phyloP scores from a whole-genome alignment of 2,329 filamentous ascomycete species.

The Xylariaceae sp. region DNA sequence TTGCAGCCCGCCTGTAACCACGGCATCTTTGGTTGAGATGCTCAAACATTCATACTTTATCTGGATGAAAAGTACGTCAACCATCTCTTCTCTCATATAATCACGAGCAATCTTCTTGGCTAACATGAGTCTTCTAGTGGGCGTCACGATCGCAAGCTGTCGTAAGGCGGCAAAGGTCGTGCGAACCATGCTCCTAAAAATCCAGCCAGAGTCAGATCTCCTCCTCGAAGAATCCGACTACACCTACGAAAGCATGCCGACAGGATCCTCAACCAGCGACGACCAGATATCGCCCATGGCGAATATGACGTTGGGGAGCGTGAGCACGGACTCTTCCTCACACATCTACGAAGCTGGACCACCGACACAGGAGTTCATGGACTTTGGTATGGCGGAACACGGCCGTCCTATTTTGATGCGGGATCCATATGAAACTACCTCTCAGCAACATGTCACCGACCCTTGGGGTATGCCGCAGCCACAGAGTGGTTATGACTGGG shows the following conservation, averaged over 20 bases:
- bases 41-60: constrained; percentile 41
- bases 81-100: not conserved
- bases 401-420: constrained; percentile 9
- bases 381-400: constrained; percentile 16
- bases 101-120: not conserved
- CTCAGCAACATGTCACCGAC: constrained; percentile 14
- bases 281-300: constrained; percentile 18
- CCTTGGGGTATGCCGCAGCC: constrained; percentile 24
- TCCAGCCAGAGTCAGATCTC: constrained; percentile 29
- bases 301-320: constrained; percentile 17
- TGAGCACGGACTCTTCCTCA: constrained; percentile 6
- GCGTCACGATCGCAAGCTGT: constrained; percentile 36
- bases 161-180: constrained; percentile 44
- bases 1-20: constrained; percentile 32
- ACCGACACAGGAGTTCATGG: constrained; percentile 12
- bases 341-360: constrained; percentile 10
- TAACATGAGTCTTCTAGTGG: constrained; percentile 28
- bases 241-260: not conserved
- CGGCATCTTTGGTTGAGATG: constrained; percentile 36
- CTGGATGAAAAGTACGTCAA: constrained; percentile 35
- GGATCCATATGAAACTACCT: not conserved
- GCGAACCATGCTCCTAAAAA: constrained; percentile 41
- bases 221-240: constrained; percentile 4
- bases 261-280: constrained; percentile 4
- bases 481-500: constrained; percentile 28